phyloP scores from a whole-genome alignment of 495 filamentous ascomycete species.

The Talaromyces trachyspermus region DNA sequence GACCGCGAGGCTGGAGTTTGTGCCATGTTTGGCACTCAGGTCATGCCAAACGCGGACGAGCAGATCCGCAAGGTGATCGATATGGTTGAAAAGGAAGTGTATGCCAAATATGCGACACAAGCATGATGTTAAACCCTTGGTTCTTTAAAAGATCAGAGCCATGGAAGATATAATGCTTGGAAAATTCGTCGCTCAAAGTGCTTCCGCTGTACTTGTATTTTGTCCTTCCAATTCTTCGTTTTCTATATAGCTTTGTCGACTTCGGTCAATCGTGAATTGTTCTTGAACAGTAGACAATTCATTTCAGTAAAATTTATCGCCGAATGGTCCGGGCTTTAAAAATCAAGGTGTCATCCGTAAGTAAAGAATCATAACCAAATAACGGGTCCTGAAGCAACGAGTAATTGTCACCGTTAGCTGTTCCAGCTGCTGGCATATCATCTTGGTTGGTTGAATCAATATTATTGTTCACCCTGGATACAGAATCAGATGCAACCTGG shows the following conservation, averaged over 20 bases:
- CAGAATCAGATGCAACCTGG: too few species aligned
- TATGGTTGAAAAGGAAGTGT: conserved; percentile 1
- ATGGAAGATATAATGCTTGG: too few species aligned
- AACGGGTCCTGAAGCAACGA: neutral
- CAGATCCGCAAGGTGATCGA: neutral
- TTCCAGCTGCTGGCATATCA: neutral
- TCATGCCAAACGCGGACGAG: conserved; percentile 44
- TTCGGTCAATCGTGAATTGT: neutral
- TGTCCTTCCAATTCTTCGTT: neutral
- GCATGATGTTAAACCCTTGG: too few species aligned
- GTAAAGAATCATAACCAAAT: conserved; percentile 4
- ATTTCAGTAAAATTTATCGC: neutral
- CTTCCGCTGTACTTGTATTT: neutral
- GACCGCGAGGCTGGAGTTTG: conserved; percentile 52
- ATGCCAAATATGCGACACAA: neutral
- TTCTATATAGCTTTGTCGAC: neutral
- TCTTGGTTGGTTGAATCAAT: neutral
- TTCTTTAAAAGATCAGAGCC: too few species aligned
- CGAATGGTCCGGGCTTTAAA: neutral
- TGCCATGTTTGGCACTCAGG: conserved; percentile 49
- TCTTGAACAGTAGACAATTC: neutral
- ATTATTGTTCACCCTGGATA: neutral
- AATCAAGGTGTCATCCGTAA: neutral
- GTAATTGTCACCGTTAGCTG: too few species aligned
- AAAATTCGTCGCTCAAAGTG: too few species aligned